Evolutionary conservation across 495 filamentous ascomycete genomes (phyloP).

Genomic region (Xylaria venustula): DNA sequence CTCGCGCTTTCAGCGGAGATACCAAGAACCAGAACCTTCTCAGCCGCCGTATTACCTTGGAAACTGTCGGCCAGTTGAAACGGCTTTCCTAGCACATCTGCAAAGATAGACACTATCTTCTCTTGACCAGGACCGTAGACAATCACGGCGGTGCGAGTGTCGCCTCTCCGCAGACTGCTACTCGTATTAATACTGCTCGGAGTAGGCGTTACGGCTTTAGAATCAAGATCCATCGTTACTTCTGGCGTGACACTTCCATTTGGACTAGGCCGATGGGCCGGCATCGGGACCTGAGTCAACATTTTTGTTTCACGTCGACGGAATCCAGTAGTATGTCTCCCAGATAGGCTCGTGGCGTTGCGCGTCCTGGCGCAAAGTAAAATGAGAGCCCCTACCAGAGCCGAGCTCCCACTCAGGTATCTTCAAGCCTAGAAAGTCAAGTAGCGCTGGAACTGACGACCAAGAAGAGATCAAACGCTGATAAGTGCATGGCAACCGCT

Average conservation of each 20-base stretch:
- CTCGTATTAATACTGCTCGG: conserved; percentile 28
- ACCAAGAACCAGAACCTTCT: conserved; percentile 58
- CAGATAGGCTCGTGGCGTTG: conserved; percentile 1
- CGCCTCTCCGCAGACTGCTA: conserved; percentile 40
- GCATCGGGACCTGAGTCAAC: conserved; percentile 34
- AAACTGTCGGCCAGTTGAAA: conserved; percentile 56
- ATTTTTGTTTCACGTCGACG: conserved; percentile 23
- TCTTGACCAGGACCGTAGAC: conserved; percentile 62
- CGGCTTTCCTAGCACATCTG: conserved; percentile 67
- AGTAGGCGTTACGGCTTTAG: conserved; percentile 19
- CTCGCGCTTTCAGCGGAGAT: conserved; percentile 54
- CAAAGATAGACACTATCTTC: conserved; percentile 63
- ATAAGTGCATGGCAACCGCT: conserved; percentile 5
- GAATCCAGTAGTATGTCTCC: conserved; percentile 1
- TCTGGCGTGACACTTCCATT: conserved; percentile 21
- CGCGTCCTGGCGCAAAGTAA: conserved; percentile 1
- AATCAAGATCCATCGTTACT: conserved; percentile 31
- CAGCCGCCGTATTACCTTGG: conserved; percentile 45
- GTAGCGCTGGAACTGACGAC: neutral
- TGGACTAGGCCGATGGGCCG: conserved; percentile 31
- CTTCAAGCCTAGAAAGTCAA: neutral
- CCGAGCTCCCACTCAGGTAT: neutral
- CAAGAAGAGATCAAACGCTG: conserved; percentile 1
- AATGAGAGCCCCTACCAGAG: conserved; percentile 6
- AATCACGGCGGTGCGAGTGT: conserved; percentile 57